Evolutionary conservation across 331 rosid genomes (phyloP), one percentile per base, ranked within the genome.

Genomic region (Saraca asoca): DNA sequence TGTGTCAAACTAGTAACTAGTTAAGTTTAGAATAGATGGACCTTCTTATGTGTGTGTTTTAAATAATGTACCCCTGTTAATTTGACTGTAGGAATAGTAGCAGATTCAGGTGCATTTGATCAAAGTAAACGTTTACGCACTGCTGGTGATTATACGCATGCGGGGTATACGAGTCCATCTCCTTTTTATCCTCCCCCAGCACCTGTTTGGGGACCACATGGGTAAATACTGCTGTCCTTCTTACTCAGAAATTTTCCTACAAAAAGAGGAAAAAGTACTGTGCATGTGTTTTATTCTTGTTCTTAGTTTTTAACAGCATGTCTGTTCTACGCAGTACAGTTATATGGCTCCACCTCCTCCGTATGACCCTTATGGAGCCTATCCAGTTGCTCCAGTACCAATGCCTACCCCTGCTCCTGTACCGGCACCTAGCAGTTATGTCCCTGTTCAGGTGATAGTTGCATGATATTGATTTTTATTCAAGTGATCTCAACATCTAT

Each of bases 341-440:
- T 94, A 82, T 67, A 86, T 94, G 99, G 90, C 96, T 54, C 98
- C 96, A 7, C 96, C 96, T 20, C 98, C 97, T 69, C 88, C 97
- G 0, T 94, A 88, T 56, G 97, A 90, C 76, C 97, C 97, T 0
- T 94, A 94, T 74, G 91, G 80, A 52, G 95, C 93, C 68, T 94
- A 90, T 82, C 75, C 90, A 16, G 95, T 94, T 79, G 88, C 97
- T 73, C 99, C 91, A 2, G 89, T 90, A 24, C 96, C 88, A 31
- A 90, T 94, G 89, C 89, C 92, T 14, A 38, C 89, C 58, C 81
- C 95, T 66, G 77, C 90, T 61, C 90, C 96, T 57, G 76, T 88
- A 31, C 91, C 95, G 52, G 80, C 97, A 9, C 97, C 97, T 7
- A 88, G 90, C 81, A 94, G 87, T 56, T 94, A 88, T 79, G 86